phyloP scores from a whole-genome alignment of 805 yeast genomes.

The Pichia insulana region DNA sequence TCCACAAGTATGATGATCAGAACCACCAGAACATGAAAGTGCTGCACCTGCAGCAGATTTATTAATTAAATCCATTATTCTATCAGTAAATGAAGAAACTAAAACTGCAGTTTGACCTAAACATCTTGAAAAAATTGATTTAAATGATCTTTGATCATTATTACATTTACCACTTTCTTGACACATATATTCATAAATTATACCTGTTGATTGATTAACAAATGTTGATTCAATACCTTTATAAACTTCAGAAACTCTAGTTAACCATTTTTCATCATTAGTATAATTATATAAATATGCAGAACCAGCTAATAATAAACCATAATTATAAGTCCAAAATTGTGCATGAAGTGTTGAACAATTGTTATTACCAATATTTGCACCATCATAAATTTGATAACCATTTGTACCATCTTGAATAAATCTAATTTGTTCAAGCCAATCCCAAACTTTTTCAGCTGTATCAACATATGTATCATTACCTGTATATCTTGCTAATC shows the following conservation, averaged over 20 bases:
- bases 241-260: slow-evolving; percentile 30
- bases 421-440: slow-evolving; percentile 35
- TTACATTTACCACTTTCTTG: slow-evolving; percentile 46
- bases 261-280: slow-evolving; percentile 35
- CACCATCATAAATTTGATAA: slow-evolving; percentile 49
- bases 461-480: slow-evolving; percentile 67
- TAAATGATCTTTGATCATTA: slow-evolving; percentile 70
- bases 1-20: slow-evolving; percentile 83
- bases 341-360: slow-evolving; percentile 41
- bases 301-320: slow-evolving; percentile 55
- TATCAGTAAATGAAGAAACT: slow-evolving; percentile 39
- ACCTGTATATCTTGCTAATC: slow-evolving; percentile 70
- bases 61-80: slow-evolving; percentile 28
- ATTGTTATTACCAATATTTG: slow-evolving; percentile 34
- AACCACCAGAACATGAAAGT: slow-evolving; percentile 71
- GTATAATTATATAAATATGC: slow-evolving; percentile 65
- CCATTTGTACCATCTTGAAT: slow-evolving; percentile 22
- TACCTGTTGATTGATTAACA: slow-evolving; percentile 30
- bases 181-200: slow-evolving; percentile 60
- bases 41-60: slow-evolving; percentile 65
- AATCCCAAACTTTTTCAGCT: slow-evolving; percentile 66
- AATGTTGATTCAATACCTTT: slow-evolving; percentile 35
- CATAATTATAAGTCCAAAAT: slow-evolving; percentile 69
- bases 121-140: slow-evolving; percentile 58
- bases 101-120: slow-evolving; percentile 49